Evolutionary conservation across 768 basidiomycete genomes (phyloP), one percentile per base, ranked within the genome.

Genomic region (Russula griseocarnosa): DNA sequence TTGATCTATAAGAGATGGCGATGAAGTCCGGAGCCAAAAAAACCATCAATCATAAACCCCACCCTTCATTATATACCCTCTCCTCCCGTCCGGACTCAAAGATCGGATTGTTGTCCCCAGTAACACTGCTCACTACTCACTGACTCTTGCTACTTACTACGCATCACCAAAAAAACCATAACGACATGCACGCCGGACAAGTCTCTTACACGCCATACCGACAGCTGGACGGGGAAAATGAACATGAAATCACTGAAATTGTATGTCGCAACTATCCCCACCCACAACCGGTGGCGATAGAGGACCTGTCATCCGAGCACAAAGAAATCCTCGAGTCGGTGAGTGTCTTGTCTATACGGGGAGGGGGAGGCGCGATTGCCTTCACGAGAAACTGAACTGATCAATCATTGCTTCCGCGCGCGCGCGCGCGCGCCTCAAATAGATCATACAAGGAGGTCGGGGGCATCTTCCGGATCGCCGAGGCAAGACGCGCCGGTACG

Each of bases 401-500:
- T 52, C n/a, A 14, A 28, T 2, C 5, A n/a, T 46, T 44, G 44
- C 22, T 34, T 3, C 6, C 13, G 55, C 30, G 55, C 38, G 30
- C 26, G 51, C 49, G n/a, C 40, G 53, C 34, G 22, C 38, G 30
- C 26, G 51, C 49, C n/a, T 36, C 52, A 16, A 46, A 30, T 3
- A 64, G 66, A 64, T 66, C 53, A 50, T 60, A 14, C 57, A 54
- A 44, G 57, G 63, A 54, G 50, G 47, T 28, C 62, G 63, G 32
- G 44, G 36, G 16, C 62, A 54, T 26, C 3, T 52, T 9, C 52
- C 55, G 54, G 63, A 66, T 40, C 66, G 66, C n/a, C 58, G 62
- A 42, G 66, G 66, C 28, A 55, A 61, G 40, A 65, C 66, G 58
- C 66, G 66, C 34, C 66, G 66, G 30, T 63, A 65, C 22, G 66